Percentiles rank a stretch among this genome's conserved stretches.
Conservation (phyloP, 2,329 filamentous ascomycete genomes). For the Zymoseptoria passerinii region DNA sequence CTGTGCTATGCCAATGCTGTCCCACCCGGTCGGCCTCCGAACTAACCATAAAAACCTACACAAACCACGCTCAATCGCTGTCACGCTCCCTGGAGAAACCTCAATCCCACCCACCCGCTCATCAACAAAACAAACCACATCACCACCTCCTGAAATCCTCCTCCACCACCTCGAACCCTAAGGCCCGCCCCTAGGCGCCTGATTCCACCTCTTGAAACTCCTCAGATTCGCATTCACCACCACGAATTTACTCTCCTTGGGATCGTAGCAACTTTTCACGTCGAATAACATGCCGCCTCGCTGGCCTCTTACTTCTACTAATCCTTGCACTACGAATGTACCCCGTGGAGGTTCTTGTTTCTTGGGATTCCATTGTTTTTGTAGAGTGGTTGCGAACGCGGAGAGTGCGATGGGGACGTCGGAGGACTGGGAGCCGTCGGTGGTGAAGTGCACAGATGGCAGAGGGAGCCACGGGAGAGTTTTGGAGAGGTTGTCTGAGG, state of each 20-base stretch:
- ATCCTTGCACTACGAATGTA: constrained; percentile 36
- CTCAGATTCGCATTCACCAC: constrained; percentile 22
- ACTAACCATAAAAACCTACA: too few species aligned
- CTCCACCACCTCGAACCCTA: not conserved
- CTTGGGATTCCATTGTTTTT: constrained; percentile 26
- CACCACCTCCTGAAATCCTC: too few species aligned
- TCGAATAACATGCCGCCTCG: constrained; percentile 37
- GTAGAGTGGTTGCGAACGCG: constrained; percentile 21
- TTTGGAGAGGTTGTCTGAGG: constrained; percentile 18
- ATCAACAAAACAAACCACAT: too few species aligned
- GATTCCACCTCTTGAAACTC: constrained; percentile 29
- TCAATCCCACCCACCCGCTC: too few species aligned
- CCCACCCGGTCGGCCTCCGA: too few species aligned
- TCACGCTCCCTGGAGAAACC: too few species aligned
- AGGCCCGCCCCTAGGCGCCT: constrained; percentile 33
- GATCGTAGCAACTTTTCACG: constrained; percentile 39
- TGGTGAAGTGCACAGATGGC: not conserved
- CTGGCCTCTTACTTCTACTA: constrained; percentile 40
- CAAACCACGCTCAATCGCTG: too few species aligned
- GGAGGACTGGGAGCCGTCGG: constrained; percentile 3
- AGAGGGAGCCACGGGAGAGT: constrained; percentile 6
- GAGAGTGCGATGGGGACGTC: constrained; percentile 26
- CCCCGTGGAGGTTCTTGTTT: constrained; percentile 36
- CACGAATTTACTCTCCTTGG: constrained; percentile 33
- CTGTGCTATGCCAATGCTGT: too few species aligned